phyloP scores from a whole-genome alignment of 768 basidiomycete species.

The Trametes cubensis region DNA sequence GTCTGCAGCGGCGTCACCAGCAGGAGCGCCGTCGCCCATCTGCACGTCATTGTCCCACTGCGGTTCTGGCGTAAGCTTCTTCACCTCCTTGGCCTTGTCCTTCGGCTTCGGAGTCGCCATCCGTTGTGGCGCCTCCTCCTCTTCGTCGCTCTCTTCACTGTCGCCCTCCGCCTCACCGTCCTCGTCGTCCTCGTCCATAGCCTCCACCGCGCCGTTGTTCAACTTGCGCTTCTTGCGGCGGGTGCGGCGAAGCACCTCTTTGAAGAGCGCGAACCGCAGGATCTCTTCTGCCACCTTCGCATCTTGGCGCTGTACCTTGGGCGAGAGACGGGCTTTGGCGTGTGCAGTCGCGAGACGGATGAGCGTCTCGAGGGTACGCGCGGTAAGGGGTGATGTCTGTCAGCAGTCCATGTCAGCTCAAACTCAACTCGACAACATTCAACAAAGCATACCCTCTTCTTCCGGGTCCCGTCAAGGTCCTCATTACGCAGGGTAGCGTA shows the following conservation, averaged over 20 bases:
- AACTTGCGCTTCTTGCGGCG: conserved; percentile 86
- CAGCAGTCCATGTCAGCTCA: neutral
- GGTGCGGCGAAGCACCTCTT: conserved; percentile 86
- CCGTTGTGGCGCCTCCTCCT: conserved; percentile 48
- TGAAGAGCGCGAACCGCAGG: conserved; percentile 96
- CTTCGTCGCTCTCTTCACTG: conserved; percentile 54
- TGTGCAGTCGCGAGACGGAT: conserved; percentile 98
- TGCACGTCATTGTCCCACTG: conserved; percentile 57
- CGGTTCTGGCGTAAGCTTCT: conserved; percentile 29
- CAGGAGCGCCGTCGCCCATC: conserved; percentile 52
- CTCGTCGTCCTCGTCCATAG: conserved; percentile 42
- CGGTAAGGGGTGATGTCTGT: conserved; percentile 95
- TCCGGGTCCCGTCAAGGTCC: conserved; percentile 78
- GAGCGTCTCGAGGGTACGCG: conserved; percentile 96
- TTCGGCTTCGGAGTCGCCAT: conserved; percentile 51
- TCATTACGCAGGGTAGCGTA: conserved; percentile 93
- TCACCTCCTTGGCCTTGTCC: conserved; percentile 41
- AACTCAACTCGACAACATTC: conserved; percentile 8
- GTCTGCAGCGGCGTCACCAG: conserved; percentile 38
- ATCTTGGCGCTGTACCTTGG: conserved; percentile 82
- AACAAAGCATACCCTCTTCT: conserved; percentile 65
- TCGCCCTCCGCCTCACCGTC: conserved; percentile 57
- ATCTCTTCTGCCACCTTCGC: conserved; percentile 92
- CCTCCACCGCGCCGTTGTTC: conserved; percentile 56
- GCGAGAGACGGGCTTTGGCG: conserved; percentile 90